Evolutionary conservation across 441 rosid genomes (phyloP).

Genomic region (Populus trichocarpa): DNA sequence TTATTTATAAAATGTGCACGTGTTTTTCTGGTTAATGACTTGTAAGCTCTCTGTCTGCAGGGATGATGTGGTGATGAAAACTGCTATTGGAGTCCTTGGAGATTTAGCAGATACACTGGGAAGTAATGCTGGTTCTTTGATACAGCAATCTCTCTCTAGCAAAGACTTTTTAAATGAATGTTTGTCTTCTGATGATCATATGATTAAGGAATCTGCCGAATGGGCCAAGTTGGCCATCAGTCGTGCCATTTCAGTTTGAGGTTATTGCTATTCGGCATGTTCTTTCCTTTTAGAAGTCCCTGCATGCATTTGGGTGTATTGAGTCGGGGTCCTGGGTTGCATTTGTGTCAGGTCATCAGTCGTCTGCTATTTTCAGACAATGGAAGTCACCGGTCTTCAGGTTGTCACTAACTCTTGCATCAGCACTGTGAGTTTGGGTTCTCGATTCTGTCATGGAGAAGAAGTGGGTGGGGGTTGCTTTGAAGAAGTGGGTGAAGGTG

Average conservation of each 20-base stretch:
- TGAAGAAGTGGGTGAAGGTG: slow-evolving; percentile 8
- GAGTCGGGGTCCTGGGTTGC: slow-evolving; percentile 44
- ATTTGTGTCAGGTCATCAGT: slow-evolving; percentile 44
- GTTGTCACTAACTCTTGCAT: slow-evolving; percentile 40
- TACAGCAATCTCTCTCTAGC: slow-evolving; percentile 50
- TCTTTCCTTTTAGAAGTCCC: slow-evolving; percentile 32
- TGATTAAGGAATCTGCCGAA: slow-evolving; percentile 80
- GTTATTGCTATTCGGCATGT: slow-evolving; percentile 14
- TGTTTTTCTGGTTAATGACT: slow-evolving; percentile 10
- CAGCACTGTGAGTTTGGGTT: slow-evolving; percentile 33
- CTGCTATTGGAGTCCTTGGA: slow-evolving; percentile 58
- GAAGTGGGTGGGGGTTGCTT: slow-evolving; percentile 18
- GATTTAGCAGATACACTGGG: slow-evolving; percentile 61
- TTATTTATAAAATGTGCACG: not conserved
- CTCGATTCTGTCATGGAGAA: slow-evolving; percentile 16
- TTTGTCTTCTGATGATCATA: slow-evolving; percentile 50
- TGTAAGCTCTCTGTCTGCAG: slow-evolving; percentile 19
- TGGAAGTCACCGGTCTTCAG: slow-evolving; percentile 26
- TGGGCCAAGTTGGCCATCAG: slow-evolving; percentile 57
- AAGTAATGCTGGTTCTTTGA: slow-evolving; percentile 48
- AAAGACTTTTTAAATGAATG: slow-evolving; percentile 52
- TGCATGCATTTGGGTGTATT: slow-evolving; percentile 56
- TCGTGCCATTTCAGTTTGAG: slow-evolving; percentile 53
- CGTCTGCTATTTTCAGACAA: slow-evolving; percentile 36
- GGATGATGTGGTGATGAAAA: slow-evolving; percentile 56